Percentiles rank a stretch among this genome's conserved stretches.
Evolutionary conservation across 805 yeast species (phyloP).

Genomic region (Priceomyces fermenticarens): DNA sequence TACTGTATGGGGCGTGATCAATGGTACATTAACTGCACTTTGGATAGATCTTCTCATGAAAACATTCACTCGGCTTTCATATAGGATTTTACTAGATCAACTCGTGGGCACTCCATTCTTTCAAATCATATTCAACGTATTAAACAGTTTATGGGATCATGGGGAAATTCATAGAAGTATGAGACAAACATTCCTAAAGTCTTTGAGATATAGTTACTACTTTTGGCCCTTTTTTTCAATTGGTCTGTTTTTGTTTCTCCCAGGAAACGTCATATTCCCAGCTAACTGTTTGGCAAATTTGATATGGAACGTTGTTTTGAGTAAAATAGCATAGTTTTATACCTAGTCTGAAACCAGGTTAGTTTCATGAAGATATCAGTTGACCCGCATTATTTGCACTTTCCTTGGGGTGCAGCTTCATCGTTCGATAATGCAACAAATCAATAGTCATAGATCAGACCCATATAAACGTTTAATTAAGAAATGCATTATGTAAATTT

Average conservation of each 20-base stretch:
- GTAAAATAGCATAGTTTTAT: conserved; percentile 22
- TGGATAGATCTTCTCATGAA: conserved; percentile 52
- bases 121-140: conserved; percentile 49
- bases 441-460: no score
- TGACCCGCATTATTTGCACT: no score
- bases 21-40: conserved; percentile 51
- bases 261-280: conserved; percentile 52
- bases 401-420: no score
- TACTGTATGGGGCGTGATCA: conserved; percentile 56
- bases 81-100: conserved; percentile 52
- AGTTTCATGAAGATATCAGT: no score
- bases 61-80: conserved; percentile 29
- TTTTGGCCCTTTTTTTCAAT: conserved; percentile 61
- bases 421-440: background rate
- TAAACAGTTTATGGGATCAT: conserved; percentile 56
- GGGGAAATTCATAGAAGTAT: conserved; percentile 32
- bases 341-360: background rate
- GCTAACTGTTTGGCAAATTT: conserved; percentile 55
- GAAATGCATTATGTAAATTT: no score
- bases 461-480: no score
- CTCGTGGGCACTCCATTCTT: conserved; percentile 51
- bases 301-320: conserved; percentile 53
- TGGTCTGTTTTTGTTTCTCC: conserved; percentile 47
- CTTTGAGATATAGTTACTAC: conserved; percentile 51
- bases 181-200: conserved; percentile 40